Evolutionary conservation across 2,329 filamentous ascomycete species (phyloP).

Genomic region (Colletotrichum ledebouriae): DNA sequence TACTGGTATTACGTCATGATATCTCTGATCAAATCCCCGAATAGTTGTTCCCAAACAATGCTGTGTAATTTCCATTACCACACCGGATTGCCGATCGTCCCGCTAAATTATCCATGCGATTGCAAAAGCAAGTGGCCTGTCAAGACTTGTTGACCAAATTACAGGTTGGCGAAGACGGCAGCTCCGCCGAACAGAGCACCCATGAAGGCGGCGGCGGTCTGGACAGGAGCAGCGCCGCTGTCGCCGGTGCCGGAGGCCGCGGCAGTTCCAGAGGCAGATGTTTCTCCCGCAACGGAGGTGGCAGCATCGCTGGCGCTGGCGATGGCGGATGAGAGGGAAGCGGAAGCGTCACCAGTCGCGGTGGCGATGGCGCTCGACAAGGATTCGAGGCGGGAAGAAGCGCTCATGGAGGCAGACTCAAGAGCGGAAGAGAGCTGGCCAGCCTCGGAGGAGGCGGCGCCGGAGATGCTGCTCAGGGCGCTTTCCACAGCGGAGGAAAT

Average conservation of each 20-base stretch:
- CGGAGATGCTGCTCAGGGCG: slow-evolving; percentile 44
- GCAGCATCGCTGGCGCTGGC: slow-evolving; percentile 6
- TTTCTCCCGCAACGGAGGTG: slow-evolving; percentile 39
- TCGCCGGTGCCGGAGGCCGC: slow-evolving; percentile 41
- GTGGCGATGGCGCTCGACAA: slow-evolving; percentile 48
- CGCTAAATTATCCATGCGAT: slow-evolving; percentile 14
- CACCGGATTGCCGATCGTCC: background rate
- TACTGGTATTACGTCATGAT: slow-evolving; percentile 41
- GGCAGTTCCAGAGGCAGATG: slow-evolving; percentile 38
- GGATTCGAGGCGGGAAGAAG: slow-evolving; percentile 41
- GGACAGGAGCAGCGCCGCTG: slow-evolving; percentile 49
- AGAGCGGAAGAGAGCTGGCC: slow-evolving; percentile 42
- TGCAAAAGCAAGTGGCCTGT: background rate
- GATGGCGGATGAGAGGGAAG: slow-evolving; percentile 42
- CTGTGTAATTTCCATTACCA: slow-evolving; percentile 25
- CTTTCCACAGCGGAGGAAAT: slow-evolving; percentile 12
- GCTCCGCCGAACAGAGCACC: slow-evolving; percentile 63
- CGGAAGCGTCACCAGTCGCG: slow-evolving; percentile 30
- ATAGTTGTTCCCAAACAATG: slow-evolving; percentile 32
- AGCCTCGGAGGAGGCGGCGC: slow-evolving; percentile 45
- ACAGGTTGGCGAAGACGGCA: slow-evolving; percentile 60
- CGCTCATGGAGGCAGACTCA: slow-evolving; percentile 26
- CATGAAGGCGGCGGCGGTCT: slow-evolving; percentile 59
- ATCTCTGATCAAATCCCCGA: slow-evolving; percentile 22
- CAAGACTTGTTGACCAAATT: slow-evolving; percentile 44